phyloP scores from a whole-genome alignment of 202 grass and related monocot genomes.

The Elaeis oleifera region DNA sequence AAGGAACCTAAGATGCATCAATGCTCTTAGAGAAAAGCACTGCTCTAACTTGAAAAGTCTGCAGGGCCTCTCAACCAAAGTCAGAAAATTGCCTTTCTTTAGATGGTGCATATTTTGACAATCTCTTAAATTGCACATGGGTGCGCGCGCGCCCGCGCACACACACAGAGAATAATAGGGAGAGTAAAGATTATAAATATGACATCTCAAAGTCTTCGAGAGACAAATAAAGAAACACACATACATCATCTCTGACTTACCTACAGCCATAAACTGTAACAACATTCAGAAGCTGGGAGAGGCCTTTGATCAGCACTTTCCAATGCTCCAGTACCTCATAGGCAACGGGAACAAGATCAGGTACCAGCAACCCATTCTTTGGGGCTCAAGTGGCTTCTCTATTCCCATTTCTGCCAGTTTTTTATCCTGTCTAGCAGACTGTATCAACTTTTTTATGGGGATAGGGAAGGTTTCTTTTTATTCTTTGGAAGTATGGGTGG shows the following conservation, averaged over 20 bases:
- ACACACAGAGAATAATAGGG: too few species aligned
- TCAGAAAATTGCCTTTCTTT: too few species aligned
- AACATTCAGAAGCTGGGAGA: conserved; percentile 69
- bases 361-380: conserved; percentile 78
- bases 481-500: conserved; percentile 57
- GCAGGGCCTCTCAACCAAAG: too few species aligned
- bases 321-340: conserved; percentile 70
- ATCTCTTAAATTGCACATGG: too few species aligned
- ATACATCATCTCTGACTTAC: conserved; percentile 16
- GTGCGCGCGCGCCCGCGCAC: too few species aligned
- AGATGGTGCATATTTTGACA: too few species aligned
- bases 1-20: too few species aligned
- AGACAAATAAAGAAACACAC: background rate
- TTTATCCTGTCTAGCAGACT: conserved; percentile 48
- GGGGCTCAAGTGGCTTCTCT: conserved; percentile 73
- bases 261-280: conserved; percentile 78
- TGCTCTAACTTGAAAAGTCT: too few species aligned
- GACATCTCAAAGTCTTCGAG: too few species aligned
- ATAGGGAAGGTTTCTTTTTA: conserved; percentile 71
- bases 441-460: conserved; percentile 64
- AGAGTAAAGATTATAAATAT: too few species aligned
- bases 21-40: too few species aligned
- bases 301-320: conserved; percentile 69
- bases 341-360: conserved; percentile 70
- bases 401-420: conserved; percentile 61